Conservation (phyloP, 345 rosid genomes). For the Odontarrhena argentea region DNA sequence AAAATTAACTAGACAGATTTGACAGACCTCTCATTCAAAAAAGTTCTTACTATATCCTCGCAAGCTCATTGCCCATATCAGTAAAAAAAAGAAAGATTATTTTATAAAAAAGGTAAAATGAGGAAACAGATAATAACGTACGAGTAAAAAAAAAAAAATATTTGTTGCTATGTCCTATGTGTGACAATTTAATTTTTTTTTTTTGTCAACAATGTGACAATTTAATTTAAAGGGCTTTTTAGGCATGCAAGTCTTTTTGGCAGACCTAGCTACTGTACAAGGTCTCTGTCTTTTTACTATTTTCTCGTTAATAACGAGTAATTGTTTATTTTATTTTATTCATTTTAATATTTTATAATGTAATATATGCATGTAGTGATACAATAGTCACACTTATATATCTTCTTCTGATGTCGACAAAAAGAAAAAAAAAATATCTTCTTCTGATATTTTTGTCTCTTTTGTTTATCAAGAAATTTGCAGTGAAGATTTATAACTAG, state of each 20-base stretch:
- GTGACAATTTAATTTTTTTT: conserved; percentile 17
- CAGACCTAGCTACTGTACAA: conserved; percentile 41
- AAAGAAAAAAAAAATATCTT: background rate
- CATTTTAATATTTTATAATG: conserved; percentile 1
- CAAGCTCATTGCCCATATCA: conserved; percentile 29
- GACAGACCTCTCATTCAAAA: conserved; percentile 4
- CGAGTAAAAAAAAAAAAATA: conserved; percentile 8
- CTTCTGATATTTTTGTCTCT: conserved; percentile 4
- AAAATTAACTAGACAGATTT: conserved; percentile 24
- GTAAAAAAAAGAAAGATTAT: background rate
- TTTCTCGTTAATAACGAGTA: conserved; percentile 32
- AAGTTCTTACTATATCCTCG: conserved; percentile 25
- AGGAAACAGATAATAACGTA: conserved; percentile 9
- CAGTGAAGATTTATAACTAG: too few relatives aligned
- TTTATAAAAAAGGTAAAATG: background rate
- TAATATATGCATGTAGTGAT: conserved; percentile 12
- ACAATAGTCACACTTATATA: background rate
- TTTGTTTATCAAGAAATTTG: too few relatives aligned
- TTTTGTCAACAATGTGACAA: background rate
- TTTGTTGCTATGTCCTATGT: conserved; percentile 5
- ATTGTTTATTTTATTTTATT: background rate
- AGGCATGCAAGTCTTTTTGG: conserved; percentile 44
- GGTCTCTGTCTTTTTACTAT: conserved; percentile 37
- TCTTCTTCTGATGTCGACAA: background rate
- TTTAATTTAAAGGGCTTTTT: conserved; percentile 35